These are phyloP conservation scores for Vigna angularis DNA, from an alignment of 306 rosid genomes.

Conservation along the genomic window DNA sequence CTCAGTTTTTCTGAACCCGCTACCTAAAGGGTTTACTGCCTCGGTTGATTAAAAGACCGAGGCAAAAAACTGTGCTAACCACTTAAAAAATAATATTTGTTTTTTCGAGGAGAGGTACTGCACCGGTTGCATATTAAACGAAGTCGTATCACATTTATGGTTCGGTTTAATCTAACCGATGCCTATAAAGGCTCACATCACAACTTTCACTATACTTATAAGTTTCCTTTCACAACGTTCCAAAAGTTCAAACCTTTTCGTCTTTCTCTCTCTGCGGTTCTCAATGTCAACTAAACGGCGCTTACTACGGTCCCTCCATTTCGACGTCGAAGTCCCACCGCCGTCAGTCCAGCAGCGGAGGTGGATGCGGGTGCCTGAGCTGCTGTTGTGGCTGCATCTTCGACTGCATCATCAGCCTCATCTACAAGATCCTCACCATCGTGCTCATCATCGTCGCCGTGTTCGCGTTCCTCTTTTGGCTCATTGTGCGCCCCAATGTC, in stretches of 20 bases:
- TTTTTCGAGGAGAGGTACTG: too few relatives aligned
- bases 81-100: too few relatives aligned
- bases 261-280: too few relatives aligned
- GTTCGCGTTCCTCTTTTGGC: conserved; percentile 51
- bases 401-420: conserved; percentile 50
- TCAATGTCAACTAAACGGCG: conserved; percentile 74
- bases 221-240: background rate
- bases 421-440: conserved; percentile 47
- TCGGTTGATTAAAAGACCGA: too few relatives aligned
- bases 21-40: too few relatives aligned
- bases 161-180: too few relatives aligned
- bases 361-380: conserved; percentile 51
- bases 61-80: too few relatives aligned
- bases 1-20: too few relatives aligned
- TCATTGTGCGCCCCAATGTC: conserved; percentile 60
- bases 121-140: too few relatives aligned
- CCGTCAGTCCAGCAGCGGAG: conserved; percentile 52
- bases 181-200: background rate
- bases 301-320: conserved; percentile 84
- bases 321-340: conserved; percentile 64
- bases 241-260: background rate
- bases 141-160: too few relatives aligned
- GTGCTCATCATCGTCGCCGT: conserved; percentile 44
- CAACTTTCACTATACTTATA: background rate
- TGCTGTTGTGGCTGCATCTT: conserved; percentile 61